Evolutionary conservation across 345 rosid genomes (phyloP).

Genomic region (Cardamine chenopodiifolia): DNA sequence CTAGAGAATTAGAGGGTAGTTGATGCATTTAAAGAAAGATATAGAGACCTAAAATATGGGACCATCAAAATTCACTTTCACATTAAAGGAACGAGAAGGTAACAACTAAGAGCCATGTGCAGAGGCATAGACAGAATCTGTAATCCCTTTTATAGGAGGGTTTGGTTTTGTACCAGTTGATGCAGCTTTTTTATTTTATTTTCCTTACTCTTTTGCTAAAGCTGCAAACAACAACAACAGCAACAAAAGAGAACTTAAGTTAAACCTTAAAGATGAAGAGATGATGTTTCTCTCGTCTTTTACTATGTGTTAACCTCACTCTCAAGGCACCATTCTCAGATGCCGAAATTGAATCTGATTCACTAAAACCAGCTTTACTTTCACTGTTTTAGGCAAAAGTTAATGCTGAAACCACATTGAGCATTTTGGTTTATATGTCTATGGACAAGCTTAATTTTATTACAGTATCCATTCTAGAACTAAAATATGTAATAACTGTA

Average conservation of each 20-base stretch:
- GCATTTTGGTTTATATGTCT: background rate
- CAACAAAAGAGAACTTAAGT: background rate
- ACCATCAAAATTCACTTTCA: slow-evolving; percentile 41
- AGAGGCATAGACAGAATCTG: slow-evolving; percentile 32
- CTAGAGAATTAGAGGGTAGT: slow-evolving; percentile 10
- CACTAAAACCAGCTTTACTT: slow-evolving; percentile 26
- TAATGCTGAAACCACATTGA: slow-evolving; percentile 17
- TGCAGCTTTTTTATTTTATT: slow-evolving; percentile 23
- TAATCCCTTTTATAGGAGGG: slow-evolving; percentile 17
- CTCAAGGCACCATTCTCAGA: slow-evolving; percentile 35
- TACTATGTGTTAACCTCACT: slow-evolving; percentile 28
- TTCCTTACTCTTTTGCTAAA: slow-evolving; percentile 44
- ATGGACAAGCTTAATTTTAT: background rate
- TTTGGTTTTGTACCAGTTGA: slow-evolving; percentile 13
- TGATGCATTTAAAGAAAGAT: slow-evolving; percentile 28
- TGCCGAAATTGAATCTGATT: slow-evolving; percentile 37
- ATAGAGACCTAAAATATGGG: slow-evolving; percentile 34
- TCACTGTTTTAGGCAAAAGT: background rate
- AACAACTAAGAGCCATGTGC: slow-evolving; percentile 29
- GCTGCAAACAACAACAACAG: slow-evolving; percentile 35
- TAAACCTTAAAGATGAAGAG: slow-evolving; percentile 15
- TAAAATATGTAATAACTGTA: background rate
- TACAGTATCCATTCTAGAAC: background rate
- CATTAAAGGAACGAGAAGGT: slow-evolving; percentile 18
- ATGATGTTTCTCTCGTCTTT: slow-evolving; percentile 21